Percentiles rank a stretch among this genome's conserved stretches.
Conservation (phyloP, 129 eudicot species). For the Centaurea solstitialis region DNA sequence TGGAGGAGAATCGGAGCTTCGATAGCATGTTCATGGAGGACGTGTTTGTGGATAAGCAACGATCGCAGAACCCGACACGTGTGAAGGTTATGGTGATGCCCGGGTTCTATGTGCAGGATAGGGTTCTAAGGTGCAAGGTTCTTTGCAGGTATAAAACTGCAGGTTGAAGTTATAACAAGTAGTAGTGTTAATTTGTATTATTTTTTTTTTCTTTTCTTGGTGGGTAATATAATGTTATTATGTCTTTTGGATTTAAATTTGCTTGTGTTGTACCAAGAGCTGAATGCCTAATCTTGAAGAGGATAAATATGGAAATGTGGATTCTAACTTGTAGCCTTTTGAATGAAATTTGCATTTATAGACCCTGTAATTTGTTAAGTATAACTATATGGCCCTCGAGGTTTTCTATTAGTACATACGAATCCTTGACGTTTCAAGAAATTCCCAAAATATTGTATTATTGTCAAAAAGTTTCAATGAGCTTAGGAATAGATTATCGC, state of each 20-base stretch:
- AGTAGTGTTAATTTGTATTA: constrained; percentile 1
- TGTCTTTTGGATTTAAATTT: constrained; percentile 8
- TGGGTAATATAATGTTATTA: constrained; percentile 26
- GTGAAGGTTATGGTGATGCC: constrained; percentile 89
- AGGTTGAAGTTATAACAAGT: constrained; percentile 26
- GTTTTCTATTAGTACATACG: background rate
- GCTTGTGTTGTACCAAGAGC: constrained; percentile 29
- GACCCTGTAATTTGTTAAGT: background rate
- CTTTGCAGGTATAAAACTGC: constrained; percentile 70
- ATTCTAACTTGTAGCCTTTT: background rate
- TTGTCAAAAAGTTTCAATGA: background rate
- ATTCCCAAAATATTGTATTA: background rate
- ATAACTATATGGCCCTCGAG: background rate
- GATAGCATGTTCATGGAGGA: constrained; percentile 78
- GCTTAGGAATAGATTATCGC: background rate
- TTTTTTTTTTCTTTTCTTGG: background rate
- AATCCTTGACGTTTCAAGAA: background rate
- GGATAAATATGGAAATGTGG: constrained; percentile 4
- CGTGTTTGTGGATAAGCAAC: constrained; percentile 52
- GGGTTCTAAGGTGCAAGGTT: constrained; percentile 77
- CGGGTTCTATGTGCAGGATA: constrained; percentile 86
- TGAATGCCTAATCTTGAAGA: constrained; percentile 7
- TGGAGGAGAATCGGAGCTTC: constrained; percentile 61
- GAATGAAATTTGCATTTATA: background rate
- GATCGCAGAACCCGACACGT: constrained; percentile 41